phyloP scores from a whole-genome alignment of 163 green algal genomes.

The Scenedesmus sp. region DNA sequence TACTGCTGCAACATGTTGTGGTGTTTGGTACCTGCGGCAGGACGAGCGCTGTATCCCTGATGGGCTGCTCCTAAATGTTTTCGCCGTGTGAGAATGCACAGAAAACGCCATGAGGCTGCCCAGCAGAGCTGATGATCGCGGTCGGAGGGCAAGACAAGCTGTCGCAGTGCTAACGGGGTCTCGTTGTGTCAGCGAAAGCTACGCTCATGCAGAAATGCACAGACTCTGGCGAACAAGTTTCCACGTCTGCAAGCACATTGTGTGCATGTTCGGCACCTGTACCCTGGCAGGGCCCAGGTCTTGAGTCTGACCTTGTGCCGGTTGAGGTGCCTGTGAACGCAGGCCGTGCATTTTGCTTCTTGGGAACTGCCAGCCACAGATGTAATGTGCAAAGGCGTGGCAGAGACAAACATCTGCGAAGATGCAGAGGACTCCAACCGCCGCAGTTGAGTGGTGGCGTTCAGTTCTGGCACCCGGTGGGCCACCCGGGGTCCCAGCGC shows the following conservation, averaged over 20 bases:
- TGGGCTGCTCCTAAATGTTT: not conserved
- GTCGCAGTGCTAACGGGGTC: not conserved
- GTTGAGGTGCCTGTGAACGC: too few species aligned
- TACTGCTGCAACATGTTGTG: slow-evolving; percentile 4
- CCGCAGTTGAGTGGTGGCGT: too few species aligned
- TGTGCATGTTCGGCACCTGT: too few species aligned
- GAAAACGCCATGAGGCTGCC: not conserved
- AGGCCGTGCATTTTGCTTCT: too few species aligned
- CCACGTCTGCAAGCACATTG: too few species aligned
- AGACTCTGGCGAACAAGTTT: not conserved
- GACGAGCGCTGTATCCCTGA: not conserved
- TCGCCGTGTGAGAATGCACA: not conserved
- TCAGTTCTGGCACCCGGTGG: too few species aligned
- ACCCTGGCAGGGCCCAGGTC: not conserved
- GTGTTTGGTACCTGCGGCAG: not conserved
- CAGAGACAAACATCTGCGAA: too few species aligned
- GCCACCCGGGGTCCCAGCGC: too few species aligned
- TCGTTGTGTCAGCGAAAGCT: not conserved
- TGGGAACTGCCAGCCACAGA: too few species aligned
- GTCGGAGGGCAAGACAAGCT: not conserved
- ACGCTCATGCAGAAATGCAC: not conserved
- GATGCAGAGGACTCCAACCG: too few species aligned
- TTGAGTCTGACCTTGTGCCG: not conserved
- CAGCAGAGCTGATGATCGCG: not conserved
- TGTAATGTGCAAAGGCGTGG: too few species aligned